Evolutionary conservation across 2,329 filamentous ascomycete species (phyloP).

Genomic region (Pseudogymnoascus sp.): DNA sequence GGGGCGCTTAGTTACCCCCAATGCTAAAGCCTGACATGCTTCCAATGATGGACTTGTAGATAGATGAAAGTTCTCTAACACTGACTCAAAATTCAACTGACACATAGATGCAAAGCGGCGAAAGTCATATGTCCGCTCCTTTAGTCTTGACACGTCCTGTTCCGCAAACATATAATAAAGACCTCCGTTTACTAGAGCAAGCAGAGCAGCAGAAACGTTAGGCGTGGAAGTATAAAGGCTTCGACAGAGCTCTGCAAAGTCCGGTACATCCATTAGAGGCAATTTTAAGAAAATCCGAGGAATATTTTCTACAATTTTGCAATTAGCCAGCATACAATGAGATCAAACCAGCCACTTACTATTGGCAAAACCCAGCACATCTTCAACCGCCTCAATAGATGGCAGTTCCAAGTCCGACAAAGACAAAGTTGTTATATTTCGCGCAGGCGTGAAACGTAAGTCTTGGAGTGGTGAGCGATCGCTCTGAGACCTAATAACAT

Average conservation of each 20-base stretch:
- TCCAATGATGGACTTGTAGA: neutral
- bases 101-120: neutral
- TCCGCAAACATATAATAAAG: slow-evolving; percentile 13
- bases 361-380: slow-evolving; percentile 11
- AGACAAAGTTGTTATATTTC: neutral
- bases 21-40: neutral
- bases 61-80: neutral
- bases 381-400: slow-evolving; percentile 14
- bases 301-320: neutral
- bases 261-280: neutral
- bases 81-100: neutral
- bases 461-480: neutral
- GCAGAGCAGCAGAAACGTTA: neutral
- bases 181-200: slow-evolving; percentile 14
- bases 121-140: neutral
- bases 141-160: neutral
- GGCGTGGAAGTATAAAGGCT: neutral
- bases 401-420: slow-evolving; percentile 13
- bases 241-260: neutral
- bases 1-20: neutral
- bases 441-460: neutral
- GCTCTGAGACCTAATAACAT: neutral
- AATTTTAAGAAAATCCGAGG: neutral
- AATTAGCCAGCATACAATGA: neutral
- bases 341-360: neutral